These are phyloP conservation scores for Sinapis alba DNA, from an alignment of 441 rosid genomes.

Conservation along the genomic window DNA sequence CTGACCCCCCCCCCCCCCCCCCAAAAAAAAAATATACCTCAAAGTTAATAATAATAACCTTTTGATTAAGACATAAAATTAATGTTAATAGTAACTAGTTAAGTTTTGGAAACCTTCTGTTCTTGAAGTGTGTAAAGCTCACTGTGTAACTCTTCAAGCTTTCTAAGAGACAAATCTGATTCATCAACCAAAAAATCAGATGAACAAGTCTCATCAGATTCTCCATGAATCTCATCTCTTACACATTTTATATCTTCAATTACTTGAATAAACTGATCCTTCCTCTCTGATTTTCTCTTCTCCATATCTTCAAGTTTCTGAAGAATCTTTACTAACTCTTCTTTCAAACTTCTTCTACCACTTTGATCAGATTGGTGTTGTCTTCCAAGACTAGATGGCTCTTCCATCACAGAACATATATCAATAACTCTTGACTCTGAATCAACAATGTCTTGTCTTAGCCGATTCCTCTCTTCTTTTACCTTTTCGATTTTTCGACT, in stretches of 20 bases:
- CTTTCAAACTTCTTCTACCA: slow-evolving; percentile 72
- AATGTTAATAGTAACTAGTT: not conserved
- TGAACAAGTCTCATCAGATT: slow-evolving; percentile 36
- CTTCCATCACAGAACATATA: slow-evolving; percentile 80
- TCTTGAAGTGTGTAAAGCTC: slow-evolving; percentile 72
- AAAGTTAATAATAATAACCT: not conserved
- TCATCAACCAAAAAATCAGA: slow-evolving; percentile 51
- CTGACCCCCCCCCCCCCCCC: no score
- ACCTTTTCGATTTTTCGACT: slow-evolving; percentile 65
- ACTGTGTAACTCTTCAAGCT: slow-evolving; percentile 78
- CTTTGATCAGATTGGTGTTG: slow-evolving; percentile 65
- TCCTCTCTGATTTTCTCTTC: slow-evolving; percentile 70
- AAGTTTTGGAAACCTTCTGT: slow-evolving; percentile 57
- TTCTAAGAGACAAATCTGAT: slow-evolving; percentile 73
- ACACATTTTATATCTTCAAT: slow-evolving; percentile 57
- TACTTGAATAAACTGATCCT: slow-evolving; percentile 67
- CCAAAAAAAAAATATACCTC: not conserved
- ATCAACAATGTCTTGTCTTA: slow-evolving; percentile 72
- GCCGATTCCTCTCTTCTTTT: slow-evolving; percentile 56
- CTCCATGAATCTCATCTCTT: slow-evolving; percentile 55
- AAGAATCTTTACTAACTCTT: slow-evolving; percentile 63
- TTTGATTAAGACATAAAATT: slow-evolving; percentile 20
- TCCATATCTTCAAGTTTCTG: slow-evolving; percentile 84
- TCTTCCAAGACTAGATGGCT: slow-evolving; percentile 66
- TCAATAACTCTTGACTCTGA: slow-evolving; percentile 72